Conservation (phyloP, 2,329 filamentous ascomycete genomes). For the Sporothrix dimorphospora region DNA sequence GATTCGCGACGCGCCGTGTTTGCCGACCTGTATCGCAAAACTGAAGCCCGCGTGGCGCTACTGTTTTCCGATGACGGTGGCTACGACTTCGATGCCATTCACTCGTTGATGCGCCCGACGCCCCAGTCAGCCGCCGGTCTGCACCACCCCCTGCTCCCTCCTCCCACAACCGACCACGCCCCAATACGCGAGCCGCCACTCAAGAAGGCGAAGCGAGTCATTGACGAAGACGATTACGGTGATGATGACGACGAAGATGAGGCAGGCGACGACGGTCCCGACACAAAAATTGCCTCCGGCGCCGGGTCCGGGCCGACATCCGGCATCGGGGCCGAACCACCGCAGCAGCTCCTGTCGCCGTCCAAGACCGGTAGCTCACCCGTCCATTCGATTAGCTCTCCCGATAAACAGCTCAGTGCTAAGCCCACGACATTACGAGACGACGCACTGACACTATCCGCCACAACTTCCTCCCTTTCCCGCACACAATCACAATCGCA, state of each 20-base stretch:
- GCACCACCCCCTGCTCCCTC: constrained; percentile 50
- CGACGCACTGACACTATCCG: constrained; percentile 40
- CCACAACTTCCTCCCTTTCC: constrained; percentile 19
- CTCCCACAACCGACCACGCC: constrained; percentile 61
- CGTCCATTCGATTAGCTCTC: constrained; percentile 64
- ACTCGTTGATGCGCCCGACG: constrained; percentile 52
- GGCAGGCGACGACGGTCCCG: constrained; percentile 51
- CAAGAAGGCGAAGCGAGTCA: constrained; percentile 76
- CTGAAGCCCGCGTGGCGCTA: constrained; percentile 74
- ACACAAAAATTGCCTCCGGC: constrained; percentile 7
- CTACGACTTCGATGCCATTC: constrained; percentile 57
- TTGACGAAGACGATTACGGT: constrained; percentile 84
- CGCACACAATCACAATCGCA: constrained; percentile 28
- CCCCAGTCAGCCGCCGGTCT: constrained; percentile 41
- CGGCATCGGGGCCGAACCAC: constrained; percentile 48
- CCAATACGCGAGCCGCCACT: constrained; percentile 63
- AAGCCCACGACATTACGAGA: constrained; percentile 52
- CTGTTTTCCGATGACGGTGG: constrained; percentile 68
- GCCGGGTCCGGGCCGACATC: constrained; percentile 4
- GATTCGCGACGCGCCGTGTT: constrained; percentile 75
- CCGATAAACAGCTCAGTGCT: constrained; percentile 56
- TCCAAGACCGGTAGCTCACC: constrained; percentile 71
- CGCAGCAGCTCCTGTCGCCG: constrained; percentile 66
- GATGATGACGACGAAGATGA: constrained; percentile 81
- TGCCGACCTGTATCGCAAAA: constrained; percentile 74